Conservation (phyloP, 768 basidiomycete genomes). For the Kwoniella mangroviensis region DNA sequence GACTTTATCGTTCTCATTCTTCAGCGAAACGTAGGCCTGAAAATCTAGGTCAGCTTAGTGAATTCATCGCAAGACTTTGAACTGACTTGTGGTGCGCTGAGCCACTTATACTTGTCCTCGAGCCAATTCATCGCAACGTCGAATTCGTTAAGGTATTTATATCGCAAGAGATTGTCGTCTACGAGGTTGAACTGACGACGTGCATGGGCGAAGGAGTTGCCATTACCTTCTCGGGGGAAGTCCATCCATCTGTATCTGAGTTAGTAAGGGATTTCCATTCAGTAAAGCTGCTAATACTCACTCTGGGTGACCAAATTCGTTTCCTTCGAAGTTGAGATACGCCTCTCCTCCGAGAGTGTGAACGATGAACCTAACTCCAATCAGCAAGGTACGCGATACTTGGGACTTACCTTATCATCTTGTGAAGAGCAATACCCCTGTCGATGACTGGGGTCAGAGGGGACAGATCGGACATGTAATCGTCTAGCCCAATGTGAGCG, state of each 20-base stretch:
- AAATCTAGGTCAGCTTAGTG: background rate
- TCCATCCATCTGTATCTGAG: conserved; percentile 76
- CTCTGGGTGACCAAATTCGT: conserved; percentile 99
- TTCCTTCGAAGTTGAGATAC: conserved; percentile 96
- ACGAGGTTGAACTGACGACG: conserved; percentile 95
- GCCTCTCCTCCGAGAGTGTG: conserved; percentile 95
- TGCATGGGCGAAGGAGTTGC: conserved; percentile 95
- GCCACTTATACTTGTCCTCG: conserved; percentile 82
- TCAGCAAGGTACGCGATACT: background rate
- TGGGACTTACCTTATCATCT: conserved; percentile 83
- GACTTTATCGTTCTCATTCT: conserved; percentile 90
- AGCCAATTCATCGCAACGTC: conserved; percentile 87
- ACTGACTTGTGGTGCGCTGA: conserved; percentile 74
- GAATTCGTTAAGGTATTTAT: conserved; percentile 91
- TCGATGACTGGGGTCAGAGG: conserved; percentile 82
- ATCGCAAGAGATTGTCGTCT: conserved; percentile 83
- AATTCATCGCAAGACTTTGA: too few species aligned
- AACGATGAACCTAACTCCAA: conserved; percentile 70
- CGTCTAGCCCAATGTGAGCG: conserved; percentile 63
- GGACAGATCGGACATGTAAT: conserved; percentile 87
- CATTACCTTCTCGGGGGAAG: conserved; percentile 94
- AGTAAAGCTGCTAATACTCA: conserved; percentile 50
- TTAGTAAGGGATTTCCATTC: background rate
- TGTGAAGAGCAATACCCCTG: conserved; percentile 89
- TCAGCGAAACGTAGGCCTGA: conserved; percentile 90